Evolutionary conservation across 805 yeast genomes (phyloP).

Genomic region (Brettanomyces nanus): DNA sequence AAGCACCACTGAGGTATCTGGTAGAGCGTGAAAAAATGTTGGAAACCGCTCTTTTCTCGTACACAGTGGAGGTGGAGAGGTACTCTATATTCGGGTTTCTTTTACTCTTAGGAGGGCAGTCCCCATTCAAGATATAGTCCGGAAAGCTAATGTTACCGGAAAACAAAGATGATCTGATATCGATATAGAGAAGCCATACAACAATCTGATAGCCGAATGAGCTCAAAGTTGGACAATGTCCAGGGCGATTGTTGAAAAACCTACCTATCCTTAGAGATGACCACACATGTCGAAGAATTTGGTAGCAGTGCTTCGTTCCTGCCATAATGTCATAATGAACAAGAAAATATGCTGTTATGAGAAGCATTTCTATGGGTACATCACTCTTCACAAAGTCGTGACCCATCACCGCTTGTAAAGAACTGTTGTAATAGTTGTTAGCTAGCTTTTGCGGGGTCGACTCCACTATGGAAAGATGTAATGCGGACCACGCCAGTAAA

Average conservation of each 20-base stretch:
- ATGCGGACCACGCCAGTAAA: constrained; percentile 2
- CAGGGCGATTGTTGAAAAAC: not conserved
- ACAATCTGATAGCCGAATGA: constrained; percentile 3
- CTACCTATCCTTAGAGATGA: constrained; percentile 2
- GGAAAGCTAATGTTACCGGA: constrained; percentile 3
- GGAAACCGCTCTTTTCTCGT: constrained; percentile 1
- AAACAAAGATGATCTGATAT: constrained; percentile 3
- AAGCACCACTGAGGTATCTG: not conserved
- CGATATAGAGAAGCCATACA: not conserved
- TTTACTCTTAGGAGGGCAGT: not conserved
- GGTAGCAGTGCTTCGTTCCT: constrained; percentile 2
- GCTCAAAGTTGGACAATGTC: not conserved
- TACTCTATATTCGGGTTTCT: constrained; percentile 4
- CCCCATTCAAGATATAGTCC: not conserved
- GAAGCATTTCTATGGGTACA: constrained; percentile 2
- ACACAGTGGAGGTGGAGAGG: not conserved
- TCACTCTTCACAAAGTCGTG: not conserved
- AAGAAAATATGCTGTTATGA: constrained; percentile 1
- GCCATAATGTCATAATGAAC: constrained; percentile 3
- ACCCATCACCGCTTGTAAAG: constrained; percentile 1
- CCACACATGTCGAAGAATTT: constrained; percentile 2
- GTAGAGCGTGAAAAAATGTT: constrained; percentile 1
- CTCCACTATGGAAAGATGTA: constrained; percentile 1
- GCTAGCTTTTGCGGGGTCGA: not conserved
- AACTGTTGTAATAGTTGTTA: not conserved